These are phyloP conservation scores for Xylaria sp. DNA, from an alignment of 2,329 filamentous ascomycete genomes.

Conservation along the genomic window DNA sequence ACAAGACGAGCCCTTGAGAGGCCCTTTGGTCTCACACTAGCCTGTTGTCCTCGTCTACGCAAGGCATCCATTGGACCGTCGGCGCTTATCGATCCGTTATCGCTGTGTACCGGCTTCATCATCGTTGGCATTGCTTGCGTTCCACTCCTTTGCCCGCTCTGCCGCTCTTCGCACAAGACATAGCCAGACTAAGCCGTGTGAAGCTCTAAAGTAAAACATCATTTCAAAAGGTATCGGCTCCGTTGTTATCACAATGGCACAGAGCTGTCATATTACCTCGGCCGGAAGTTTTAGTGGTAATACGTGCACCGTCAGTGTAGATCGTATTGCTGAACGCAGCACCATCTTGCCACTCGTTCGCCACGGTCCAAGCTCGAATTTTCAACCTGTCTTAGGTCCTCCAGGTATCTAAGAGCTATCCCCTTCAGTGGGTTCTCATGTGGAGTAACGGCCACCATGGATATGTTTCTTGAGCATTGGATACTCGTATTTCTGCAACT, in stretches of 20 bases:
- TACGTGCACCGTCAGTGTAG: slow-evolving; percentile 20
- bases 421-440: background rate
- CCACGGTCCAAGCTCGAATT: slow-evolving; percentile 7
- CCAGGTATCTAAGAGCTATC: background rate
- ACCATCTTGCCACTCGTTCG: slow-evolving; percentile 25
- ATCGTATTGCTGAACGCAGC: slow-evolving; percentile 21
- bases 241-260: slow-evolving; percentile 36
- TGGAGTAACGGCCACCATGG: background rate
- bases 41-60: slow-evolving; percentile 45
- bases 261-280: slow-evolving; percentile 29
- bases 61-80: slow-evolving; percentile 43
- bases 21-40: slow-evolving; percentile 37
- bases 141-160: slow-evolving; percentile 28
- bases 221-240: slow-evolving; percentile 23
- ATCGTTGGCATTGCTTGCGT: slow-evolving; percentile 34
- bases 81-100: slow-evolving; percentile 30
- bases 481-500: slow-evolving; percentile 12
- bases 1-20: slow-evolving; percentile 36
- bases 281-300: slow-evolving; percentile 18
- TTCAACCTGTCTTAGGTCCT: slow-evolving; percentile 5
- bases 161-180: slow-evolving; percentile 21
- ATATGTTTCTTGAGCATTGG: slow-evolving; percentile 10
- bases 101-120: slow-evolving; percentile 34
- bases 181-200: slow-evolving; percentile 16
- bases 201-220: slow-evolving; percentile 17